These are phyloP conservation scores for Lichtheimia hyalospora DNA, from an alignment of 371 early-diverging fungal species.

Conservation along the genomic window DNA sequence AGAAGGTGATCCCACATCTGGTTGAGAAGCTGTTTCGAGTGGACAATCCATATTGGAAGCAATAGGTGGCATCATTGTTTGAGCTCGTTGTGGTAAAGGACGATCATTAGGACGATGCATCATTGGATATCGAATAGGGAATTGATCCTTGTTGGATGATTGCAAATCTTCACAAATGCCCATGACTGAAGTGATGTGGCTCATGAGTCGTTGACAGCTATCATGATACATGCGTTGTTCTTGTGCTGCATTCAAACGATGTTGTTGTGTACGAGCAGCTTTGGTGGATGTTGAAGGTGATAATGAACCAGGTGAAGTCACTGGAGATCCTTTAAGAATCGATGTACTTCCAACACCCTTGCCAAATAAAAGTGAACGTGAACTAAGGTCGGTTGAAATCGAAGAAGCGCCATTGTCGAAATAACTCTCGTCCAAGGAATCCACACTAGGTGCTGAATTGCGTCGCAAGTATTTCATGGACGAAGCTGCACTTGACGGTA, in stretches of 20 bases:
- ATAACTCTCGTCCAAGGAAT: constrained; percentile 23
- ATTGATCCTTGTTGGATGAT: constrained; percentile 61
- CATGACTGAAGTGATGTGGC: constrained; percentile 56
- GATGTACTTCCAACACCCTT: background rate
- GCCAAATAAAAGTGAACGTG: constrained; percentile 6
- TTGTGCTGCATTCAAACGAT: constrained; percentile 47
- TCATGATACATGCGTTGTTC: constrained; percentile 70
- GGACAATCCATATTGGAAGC: constrained; percentile 20
- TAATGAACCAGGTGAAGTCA: constrained; percentile 6
- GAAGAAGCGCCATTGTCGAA: constrained; percentile 10
- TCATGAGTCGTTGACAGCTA: constrained; percentile 69
- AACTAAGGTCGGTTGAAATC: constrained; percentile 1
- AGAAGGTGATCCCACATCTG: constrained; percentile 28
- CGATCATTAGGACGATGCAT: constrained; percentile 20
- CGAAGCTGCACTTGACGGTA: constrained; percentile 7
- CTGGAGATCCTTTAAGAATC: background rate
- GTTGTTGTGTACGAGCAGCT: constrained; percentile 38
- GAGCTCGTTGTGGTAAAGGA: constrained; percentile 34
- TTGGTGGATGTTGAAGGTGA: constrained; percentile 22
- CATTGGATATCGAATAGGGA: constrained; percentile 69
- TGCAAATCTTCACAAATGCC: constrained; percentile 62
- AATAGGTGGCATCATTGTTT: constrained; percentile 24
- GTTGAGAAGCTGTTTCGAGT: constrained; percentile 37
- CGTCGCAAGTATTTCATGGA: constrained; percentile 26
- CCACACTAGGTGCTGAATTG: constrained; percentile 32